These are phyloP conservation scores for Stagonosporopsis rhizophila DNA, from an alignment of 2,329 filamentous ascomycete genomes.

Conservation along the genomic window DNA sequence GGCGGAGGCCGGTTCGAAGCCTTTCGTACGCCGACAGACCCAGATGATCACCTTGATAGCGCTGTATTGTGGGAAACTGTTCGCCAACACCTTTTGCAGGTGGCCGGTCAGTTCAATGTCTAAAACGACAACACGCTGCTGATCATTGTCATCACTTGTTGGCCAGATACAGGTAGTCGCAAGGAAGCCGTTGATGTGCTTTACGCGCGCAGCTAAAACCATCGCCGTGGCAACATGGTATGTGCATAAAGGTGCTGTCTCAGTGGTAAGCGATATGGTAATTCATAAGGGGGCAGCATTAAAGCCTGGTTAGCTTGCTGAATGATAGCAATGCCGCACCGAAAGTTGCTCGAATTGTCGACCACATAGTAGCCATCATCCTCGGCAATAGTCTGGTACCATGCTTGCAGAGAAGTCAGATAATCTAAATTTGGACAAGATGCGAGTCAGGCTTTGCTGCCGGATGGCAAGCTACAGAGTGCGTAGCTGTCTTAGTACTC, in stretches of 20 bases:
- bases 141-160: not conserved
- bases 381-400: not conserved
- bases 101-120: slow-evolving; percentile 8
- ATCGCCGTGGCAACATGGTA: slow-evolving; percentile 15
- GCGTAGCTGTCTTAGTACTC: slow-evolving; percentile 16
- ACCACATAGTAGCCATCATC: not conserved
- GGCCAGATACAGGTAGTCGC: slow-evolving; percentile 4
- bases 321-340: slow-evolving; percentile 23
- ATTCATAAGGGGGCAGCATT: slow-evolving; percentile 23
- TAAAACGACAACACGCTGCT: slow-evolving; percentile 3
- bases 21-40: slow-evolving; percentile 9
- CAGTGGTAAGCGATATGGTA: slow-evolving; percentile 2
- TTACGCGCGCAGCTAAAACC: slow-evolving; percentile 10
- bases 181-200: slow-evolving; percentile 3
- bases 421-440: slow-evolving; percentile 12
- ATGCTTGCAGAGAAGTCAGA: slow-evolving; percentile 1
- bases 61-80: slow-evolving; percentile 10
- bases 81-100: slow-evolving; percentile 3
- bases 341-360: not conserved
- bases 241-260: slow-evolving; percentile 13
- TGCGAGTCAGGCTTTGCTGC: slow-evolving; percentile 19
- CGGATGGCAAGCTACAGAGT: slow-evolving; percentile 16
- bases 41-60: not conserved
- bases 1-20: not conserved
- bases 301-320: slow-evolving; percentile 19